Evolutionary conservation across 78 protist species (phyloP).

Genomic region (Dictyostelium citrinum): DNA sequence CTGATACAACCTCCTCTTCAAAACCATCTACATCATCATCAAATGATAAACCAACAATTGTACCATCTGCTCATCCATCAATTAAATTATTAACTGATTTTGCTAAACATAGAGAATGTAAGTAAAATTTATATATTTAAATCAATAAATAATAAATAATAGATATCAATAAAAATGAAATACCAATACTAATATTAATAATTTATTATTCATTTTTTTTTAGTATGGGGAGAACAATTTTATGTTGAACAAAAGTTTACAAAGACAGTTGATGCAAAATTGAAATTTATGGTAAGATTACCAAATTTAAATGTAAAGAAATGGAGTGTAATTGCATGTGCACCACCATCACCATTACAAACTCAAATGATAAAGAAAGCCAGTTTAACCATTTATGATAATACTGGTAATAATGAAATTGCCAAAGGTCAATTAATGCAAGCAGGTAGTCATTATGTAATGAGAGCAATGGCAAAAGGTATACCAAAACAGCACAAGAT

Average conservation of each 20-base stretch:
- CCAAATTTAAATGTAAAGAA: slow-evolving; percentile 39
- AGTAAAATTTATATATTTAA: background rate
- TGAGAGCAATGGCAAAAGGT: slow-evolving; percentile 10
- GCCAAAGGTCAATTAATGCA: background rate
- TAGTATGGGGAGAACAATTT: slow-evolving; percentile 10
- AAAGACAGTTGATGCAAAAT: slow-evolving; percentile 5
- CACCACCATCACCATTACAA: slow-evolving; percentile 72
- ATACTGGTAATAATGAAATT: background rate
- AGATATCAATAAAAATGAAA: background rate
- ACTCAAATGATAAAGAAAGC: slow-evolving; percentile 40
- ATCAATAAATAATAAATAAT: no score
- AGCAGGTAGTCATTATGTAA: background rate
- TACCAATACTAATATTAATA: no score
- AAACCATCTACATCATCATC: background rate
- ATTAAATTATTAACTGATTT: background rate
- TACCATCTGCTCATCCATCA: background rate
- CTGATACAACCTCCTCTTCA: background rate
- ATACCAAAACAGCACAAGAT: background rate
- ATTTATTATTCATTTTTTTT: background rate
- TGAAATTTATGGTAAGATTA: background rate
- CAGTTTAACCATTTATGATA: background rate
- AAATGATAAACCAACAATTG: background rate
- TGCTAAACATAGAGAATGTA: slow-evolving; percentile 11
- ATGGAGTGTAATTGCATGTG: slow-evolving; percentile 34
- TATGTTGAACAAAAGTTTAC: slow-evolving; percentile 19